Base-by-base conservation (phyloP, 2,329 filamentous ascomycete genomes). In the Fusarium sp. region DNA sequence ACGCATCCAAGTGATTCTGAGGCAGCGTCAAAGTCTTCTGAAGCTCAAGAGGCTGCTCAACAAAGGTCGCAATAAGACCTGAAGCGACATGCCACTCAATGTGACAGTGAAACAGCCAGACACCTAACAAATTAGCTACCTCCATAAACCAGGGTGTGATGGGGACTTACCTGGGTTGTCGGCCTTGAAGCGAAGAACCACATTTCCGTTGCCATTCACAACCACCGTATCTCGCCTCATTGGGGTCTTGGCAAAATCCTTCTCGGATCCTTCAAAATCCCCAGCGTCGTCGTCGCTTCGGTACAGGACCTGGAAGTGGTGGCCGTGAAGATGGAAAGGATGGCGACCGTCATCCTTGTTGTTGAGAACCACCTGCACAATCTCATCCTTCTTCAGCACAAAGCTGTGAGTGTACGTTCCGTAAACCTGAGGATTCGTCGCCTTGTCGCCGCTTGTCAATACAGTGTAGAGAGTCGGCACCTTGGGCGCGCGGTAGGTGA, bases 391-490 rank as follows among this genome's bases (percentile, higher is more conserved):
- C 32, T 91, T 85, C 14, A 97, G 87, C 4, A 97, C 86, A 75
- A 94, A 89, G 1, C 91, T 83, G 76, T 94, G 88, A 0, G 92
- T 91, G 80, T 89, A 90, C 20, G 86, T 84, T 33, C 93, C 93
- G 79, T 95, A 95, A 6, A 95, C 84, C 2, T 80, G 73, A 0
- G 90, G 85, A 70, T 94, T 86, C 2, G 85, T 86, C 15, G 90
- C 89, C 20, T 87, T 83, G 60, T 93, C 83, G 17, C 90, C 90
- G 2, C 90, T 83, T 0, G 90, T 90, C 4, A 97, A 86, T 1
- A 88, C 94, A 0, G 93, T 94, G 85, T 95, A 97, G 0, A 97
- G 86, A 0, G 92, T 91, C 0, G 95, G 95, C 0, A 97, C 94
- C 80, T 94, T 94, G 58, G 93, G 94, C 0, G 84, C 65, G 4